Base-by-base conservation (phyloP, 148 eudicot genomes). In the Dianthus caryophyllus region DNA sequence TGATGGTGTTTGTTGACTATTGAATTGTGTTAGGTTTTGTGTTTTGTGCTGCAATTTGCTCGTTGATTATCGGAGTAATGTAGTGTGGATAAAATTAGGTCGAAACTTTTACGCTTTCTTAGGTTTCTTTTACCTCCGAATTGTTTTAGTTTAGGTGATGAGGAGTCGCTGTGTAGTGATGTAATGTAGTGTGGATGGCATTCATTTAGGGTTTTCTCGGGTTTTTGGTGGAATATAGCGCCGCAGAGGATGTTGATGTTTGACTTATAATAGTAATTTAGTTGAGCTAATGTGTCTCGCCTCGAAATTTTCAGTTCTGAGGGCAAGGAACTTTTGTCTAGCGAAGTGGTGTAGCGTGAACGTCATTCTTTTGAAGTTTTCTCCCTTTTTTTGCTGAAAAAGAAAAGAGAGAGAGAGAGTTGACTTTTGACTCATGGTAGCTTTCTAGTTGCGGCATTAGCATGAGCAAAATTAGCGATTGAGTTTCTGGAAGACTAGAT, bases 31-130 rank as follows among this genome's bases (percentile, higher is more conserved):
- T 65, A 61, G 48, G 9, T 61, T 50, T 18, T 15, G 15, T 25
- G 71, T 38, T 76, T 13, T 59, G 61, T n/a, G n/a, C n/a, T n/a
- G n/a, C n/a, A n/a, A n/a, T n/a, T n/a, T n/a, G n/a, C n/a, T n/a
- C n/a, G n/a, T n/a, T n/a, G n/a, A n/a, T n/a, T n/a, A n/a, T 17
- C 48, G 24, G 41, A 56, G 48, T 25, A 65, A 31, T 44, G 62
- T 24, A 31, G 54, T 12, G 11, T 44, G 26, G 44, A 38, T 66
- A 14, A 30, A 11, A 63, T 43, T 25, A 8, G 18, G 43, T 44
- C 6, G 53, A 9, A 44, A 24, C 33, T 2, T 41, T 33, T 24
- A 65, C 46, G 49, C 24, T 46, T 56, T n/a, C n/a, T n/a, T n/a
- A n/a, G n/a, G n/a, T n/a, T n/a, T n/a, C n/a, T n/a, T n/a, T n/a